A percentile compares a stretch with the other conserved stretches of the same genome.
Evolutionary conservation across 306 rosid species (phyloP).

Genomic region (Pyrus bretschneideri): DNA sequence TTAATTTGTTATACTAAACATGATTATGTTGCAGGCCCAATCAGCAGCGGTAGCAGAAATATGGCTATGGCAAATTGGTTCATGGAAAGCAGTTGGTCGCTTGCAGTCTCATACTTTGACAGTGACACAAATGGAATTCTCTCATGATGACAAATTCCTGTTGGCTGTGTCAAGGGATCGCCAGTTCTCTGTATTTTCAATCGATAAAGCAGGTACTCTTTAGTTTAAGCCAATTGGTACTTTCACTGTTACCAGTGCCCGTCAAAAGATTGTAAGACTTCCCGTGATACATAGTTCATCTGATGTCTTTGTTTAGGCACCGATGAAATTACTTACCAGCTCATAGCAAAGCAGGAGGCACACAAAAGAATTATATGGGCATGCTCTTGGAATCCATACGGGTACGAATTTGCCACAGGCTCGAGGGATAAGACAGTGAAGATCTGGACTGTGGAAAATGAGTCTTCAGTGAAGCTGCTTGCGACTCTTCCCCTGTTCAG

Average conservation of each 20-base stretch:
- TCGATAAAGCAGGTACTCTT: slow-evolving; percentile 55
- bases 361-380: slow-evolving; percentile 98
- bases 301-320: slow-evolving; percentile 39
- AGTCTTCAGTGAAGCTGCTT: slow-evolving; percentile 49
- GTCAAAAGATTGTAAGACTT: background rate
- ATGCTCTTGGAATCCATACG: slow-evolving; percentile 87
- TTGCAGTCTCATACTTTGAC: slow-evolving; percentile 87
- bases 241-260: background rate
- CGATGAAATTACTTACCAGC: slow-evolving; percentile 44
- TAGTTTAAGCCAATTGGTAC: background rate
- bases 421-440: slow-evolving; percentile 84
- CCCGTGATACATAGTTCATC: background rate
- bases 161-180: slow-evolving; percentile 95
- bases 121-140: slow-evolving; percentile 88
- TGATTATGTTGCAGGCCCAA: slow-evolving; percentile 60
- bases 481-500: slow-evolving; percentile 49
- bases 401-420: slow-evolving; percentile 89
- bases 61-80: slow-evolving; percentile 95
- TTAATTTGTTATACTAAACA: background rate
- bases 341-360: slow-evolving; percentile 71
- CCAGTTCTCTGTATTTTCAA: slow-evolving; percentile 68
- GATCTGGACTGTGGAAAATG: slow-evolving; percentile 56
- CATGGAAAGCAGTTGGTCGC: slow-evolving; percentile 82
- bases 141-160: slow-evolving; percentile 63
- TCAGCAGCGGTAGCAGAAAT: slow-evolving; percentile 74